Evolutionary conservation across 2,329 filamentous ascomycete genomes (phyloP).

Genomic region (Trichothecium roseum): DNA sequence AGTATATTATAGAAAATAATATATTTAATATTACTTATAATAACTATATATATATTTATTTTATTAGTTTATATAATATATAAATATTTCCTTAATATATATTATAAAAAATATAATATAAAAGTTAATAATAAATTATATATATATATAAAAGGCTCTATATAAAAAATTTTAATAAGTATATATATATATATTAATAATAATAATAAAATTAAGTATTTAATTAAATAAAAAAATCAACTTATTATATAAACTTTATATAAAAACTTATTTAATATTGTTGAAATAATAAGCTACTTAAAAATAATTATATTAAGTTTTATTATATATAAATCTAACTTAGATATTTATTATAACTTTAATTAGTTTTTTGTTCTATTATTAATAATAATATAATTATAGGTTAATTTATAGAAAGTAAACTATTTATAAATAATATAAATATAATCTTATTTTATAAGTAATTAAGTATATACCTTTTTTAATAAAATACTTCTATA

Average conservation of each 20-base stretch:
- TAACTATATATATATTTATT: background rate
- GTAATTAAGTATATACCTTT: too few species aligned
- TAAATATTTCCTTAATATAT: background rate
- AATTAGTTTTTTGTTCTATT: too few species aligned
- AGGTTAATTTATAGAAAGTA: too few species aligned
- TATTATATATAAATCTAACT: too few species aligned
- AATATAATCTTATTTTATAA: too few species aligned
- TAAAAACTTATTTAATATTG: background rate
- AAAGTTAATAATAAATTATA: conserved; percentile 1
- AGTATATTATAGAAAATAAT: background rate
- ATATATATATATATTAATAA: conserved; percentile 3
- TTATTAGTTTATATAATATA: background rate
- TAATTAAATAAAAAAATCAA: background rate
- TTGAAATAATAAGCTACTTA: background rate
- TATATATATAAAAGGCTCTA: background rate
- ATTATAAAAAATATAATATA: conserved; percentile 1
- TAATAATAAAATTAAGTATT: conserved; percentile 1
- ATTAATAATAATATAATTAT: too few species aligned
- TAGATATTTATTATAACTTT: too few species aligned
- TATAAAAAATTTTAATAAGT: background rate
- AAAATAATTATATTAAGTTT: too few species aligned
- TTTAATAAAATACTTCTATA: too few species aligned
- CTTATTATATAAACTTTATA: background rate
- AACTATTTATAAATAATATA: too few species aligned
- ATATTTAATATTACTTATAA: background rate